Percentiles rank a stretch among this genome's conserved stretches.
Evolutionary conservation across 2,329 filamentous ascomycete species (phyloP).

Genomic region (Coleophoma cylindrospora): DNA sequence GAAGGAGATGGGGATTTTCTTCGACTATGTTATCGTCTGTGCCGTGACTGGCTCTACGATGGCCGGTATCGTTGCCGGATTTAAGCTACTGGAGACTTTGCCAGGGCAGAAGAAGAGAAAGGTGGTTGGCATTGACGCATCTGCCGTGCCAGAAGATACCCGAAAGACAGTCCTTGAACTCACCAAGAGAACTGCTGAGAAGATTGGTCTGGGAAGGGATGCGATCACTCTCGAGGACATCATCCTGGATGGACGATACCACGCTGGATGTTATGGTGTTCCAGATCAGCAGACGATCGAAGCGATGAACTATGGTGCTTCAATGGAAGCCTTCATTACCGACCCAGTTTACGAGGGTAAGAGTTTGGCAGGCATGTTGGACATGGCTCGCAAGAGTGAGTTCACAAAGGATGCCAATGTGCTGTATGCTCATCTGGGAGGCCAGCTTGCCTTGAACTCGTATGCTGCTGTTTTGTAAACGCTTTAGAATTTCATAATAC

Average conservation of each 20-base stretch:
- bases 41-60: slow-evolving; percentile 68
- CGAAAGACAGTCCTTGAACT: slow-evolving; percentile 62
- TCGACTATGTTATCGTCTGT: slow-evolving; percentile 64
- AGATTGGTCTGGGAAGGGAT: slow-evolving; percentile 54
- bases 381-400: slow-evolving; percentile 58
- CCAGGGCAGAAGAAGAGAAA: slow-evolving; percentile 40
- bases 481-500: slow-evolving; percentile 25
- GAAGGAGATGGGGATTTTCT: slow-evolving; percentile 54
- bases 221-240: slow-evolving; percentile 61
- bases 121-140: slow-evolving; percentile 64
- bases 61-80: slow-evolving; percentile 68
- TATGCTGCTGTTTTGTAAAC: slow-evolving; percentile 34
- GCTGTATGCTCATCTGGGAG: slow-evolving; percentile 67
- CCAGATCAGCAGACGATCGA: slow-evolving; percentile 60
- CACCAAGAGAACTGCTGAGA: slow-evolving; percentile 55
- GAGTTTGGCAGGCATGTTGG: slow-evolving; percentile 67
- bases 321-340: slow-evolving; percentile 67
- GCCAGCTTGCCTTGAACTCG: slow-evolving; percentile 64
- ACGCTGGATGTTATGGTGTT: slow-evolving; percentile 64
- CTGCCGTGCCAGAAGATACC: slow-evolving; percentile 55
- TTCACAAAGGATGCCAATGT: slow-evolving; percentile 56
- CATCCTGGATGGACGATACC: slow-evolving; percentile 58
- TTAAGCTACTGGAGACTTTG: slow-evolving; percentile 53
- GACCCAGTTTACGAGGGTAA: slow-evolving; percentile 76
- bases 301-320: slow-evolving; percentile 63